These are phyloP conservation scores for Saccharomycopsis capsularis DNA, from an alignment of 805 yeast genomes.

Conservation along the genomic window DNA sequence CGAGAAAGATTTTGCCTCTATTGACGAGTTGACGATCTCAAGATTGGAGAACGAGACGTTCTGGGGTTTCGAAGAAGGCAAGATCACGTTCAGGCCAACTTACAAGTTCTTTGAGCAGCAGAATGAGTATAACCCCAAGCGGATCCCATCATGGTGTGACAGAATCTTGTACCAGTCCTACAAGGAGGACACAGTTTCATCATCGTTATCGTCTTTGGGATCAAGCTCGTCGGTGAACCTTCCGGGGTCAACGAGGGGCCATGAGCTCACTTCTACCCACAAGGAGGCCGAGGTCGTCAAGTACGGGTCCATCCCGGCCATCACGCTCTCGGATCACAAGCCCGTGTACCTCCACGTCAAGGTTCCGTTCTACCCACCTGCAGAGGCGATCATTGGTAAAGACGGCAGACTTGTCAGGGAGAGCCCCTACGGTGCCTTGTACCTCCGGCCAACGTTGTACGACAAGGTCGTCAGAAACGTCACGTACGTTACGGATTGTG, in stretches of 20 bases:
- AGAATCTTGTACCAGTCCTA: conserved; percentile 58
- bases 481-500: background rate
- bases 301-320: conserved; percentile 38
- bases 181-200: background rate
- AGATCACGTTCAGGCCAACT: conserved; percentile 68
- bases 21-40: conserved; percentile 32
- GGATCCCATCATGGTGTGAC: conserved; percentile 90
- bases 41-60: conserved; percentile 37
- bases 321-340: conserved; percentile 67
- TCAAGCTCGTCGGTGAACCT: background rate
- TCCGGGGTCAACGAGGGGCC: background rate
- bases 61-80: conserved; percentile 58
- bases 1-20: conserved; percentile 24
- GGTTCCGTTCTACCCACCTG: conserved; percentile 40
- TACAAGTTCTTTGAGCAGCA: conserved; percentile 53
- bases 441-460: conserved; percentile 7
- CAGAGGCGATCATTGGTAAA: conserved; percentile 24
- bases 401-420: background rate
- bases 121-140: conserved; percentile 45
- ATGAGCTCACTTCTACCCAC: background rate
- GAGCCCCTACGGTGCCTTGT: background rate
- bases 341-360: conserved; percentile 57
- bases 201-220: background rate
- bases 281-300: no score
- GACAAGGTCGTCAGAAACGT: conserved; percentile 7